Base-by-base conservation (phyloP, 106 monocot species). In the Platanthera guangdongensis region DNA sequence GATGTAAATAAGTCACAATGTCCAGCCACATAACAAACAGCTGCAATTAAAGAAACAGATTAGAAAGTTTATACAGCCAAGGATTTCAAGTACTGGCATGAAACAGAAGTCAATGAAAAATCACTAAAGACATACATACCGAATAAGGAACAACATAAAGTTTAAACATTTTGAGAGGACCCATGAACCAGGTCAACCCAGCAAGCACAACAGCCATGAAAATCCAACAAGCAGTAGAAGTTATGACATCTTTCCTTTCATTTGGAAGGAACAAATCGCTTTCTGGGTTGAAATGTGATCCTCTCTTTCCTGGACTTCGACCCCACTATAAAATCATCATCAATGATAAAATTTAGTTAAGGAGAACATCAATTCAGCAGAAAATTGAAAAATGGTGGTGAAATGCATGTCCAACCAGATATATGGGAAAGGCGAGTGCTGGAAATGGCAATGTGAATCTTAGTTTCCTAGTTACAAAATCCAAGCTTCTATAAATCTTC, bases 1-100 rank as follows among this genome's bases (percentile, higher is more conserved):
- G 95, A 80, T 92, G 95, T 80, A 95, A 80, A 65, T 95, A 95
- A n/a, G 95, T 95, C 48, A 95, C 95, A 48, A 88, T 68, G 82
- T 95, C 95, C 81, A 95, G 78, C 95, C 95, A 95, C 84, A 83
- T 75, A 14, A 95, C 86, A 72, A 92, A 92, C 19, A 89, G 71
- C 90, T 93, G 86, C 76, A 82, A 55, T 50, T n/a, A 22, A 53
- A 57, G 50, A 0, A 15, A 63, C 6, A 52, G 0, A 72, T 6
- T 12, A 12, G 28, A 57, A 75, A 0, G 57, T 75, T 4, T 32
- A 5, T 22, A 75, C 16, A 6, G 70, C n/a, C 10, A 12, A n/a
- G 14, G 7, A 48, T 73, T 55, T 3, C 55, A 68, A 75, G 18
- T 54, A 51, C 12, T 21, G 57, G 48, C 47, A 49, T 49, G 52